Base-by-base conservation (phyloP, 1,139 yeast genomes). In the Suhomyces choctaworum region DNA sequence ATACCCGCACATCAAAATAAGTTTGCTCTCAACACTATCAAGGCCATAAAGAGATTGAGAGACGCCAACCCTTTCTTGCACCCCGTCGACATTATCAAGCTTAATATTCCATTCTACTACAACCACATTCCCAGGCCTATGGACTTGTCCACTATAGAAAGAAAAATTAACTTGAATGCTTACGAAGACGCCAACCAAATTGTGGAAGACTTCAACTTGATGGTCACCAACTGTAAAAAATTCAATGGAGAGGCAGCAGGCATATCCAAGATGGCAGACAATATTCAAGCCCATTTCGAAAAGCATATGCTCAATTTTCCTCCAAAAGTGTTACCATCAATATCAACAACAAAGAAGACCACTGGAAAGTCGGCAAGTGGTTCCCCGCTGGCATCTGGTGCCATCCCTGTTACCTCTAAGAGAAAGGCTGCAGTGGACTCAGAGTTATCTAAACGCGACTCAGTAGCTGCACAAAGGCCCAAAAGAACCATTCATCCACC, bases 401-500 rank as follows among this genome's bases (percentile, higher is more conserved):
- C 69, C 58, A 41, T 75, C 75, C 44, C 73, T 16, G 51, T 50
- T 11, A 46, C 46, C 21, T 46, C 65, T 1, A 54, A 61, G 37
- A 54, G 95, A 53, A 73, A 95, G 39, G 88, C 79, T n/a, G 72
- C 71, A 3, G 76, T 69, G 30, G 71, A 66, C 40, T 76, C 73
- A 23, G 82, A 81, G 20, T 34, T 36, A 13, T 38, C 45, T 2
- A 60, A 60, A 40, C 54, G 56, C 33, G 71, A 66, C 38, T 68
- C 74, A 5, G 70, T 70, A 17, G 76, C 76, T 19, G 70, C 70
- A 7, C 69, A 64, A 27, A 76, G 98, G 47, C 97, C 98, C 28
- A 90, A 90, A 64, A 79, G 99, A 49, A 95, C 89, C 51, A 88
- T 92, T 32, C 97, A 90, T 56, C 98, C 98, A 3, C 98, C 98